Percentiles rank a stretch among this genome's conserved stretches.
These are phyloP conservation scores for Sergeia podlipaevii DNA, from an alignment of 208 protist genomes.

Conservation along the genomic window DNA sequence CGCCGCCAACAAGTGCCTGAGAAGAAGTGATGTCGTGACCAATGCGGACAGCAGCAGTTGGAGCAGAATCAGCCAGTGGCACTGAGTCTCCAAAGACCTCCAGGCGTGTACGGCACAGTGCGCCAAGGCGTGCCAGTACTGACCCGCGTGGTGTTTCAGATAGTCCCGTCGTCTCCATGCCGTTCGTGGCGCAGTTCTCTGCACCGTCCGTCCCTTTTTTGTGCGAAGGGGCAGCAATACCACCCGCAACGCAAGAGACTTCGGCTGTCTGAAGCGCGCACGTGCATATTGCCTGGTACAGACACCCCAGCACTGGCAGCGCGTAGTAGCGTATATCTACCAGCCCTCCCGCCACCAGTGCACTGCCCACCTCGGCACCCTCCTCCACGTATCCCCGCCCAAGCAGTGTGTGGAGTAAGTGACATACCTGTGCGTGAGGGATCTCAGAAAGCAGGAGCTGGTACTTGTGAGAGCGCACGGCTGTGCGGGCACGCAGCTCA, in stretches of 20 bases:
- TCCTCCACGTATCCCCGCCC: conserved; percentile 36
- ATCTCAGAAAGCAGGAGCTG: conserved; percentile 64
- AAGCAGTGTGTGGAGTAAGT: conserved; percentile 39
- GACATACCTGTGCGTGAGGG: conserved; percentile 43
- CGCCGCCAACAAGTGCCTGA: no score
- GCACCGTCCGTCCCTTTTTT: neutral
- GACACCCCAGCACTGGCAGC: conserved; percentile 46
- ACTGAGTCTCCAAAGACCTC: conserved; percentile 39
- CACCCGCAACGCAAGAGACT: neutral
- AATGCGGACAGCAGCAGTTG: neutral
- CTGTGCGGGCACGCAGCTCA: conserved; percentile 30
- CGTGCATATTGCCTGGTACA: conserved; percentile 47
- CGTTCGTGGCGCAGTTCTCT: neutral
- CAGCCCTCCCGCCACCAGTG: conserved; percentile 39
- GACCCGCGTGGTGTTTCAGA: neutral
- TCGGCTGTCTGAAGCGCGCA: neutral
- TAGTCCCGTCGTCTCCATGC: neutral
- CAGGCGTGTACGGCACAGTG: conserved; percentile 25
- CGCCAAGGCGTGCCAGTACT: conserved; percentile 9
- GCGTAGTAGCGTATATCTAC: conserved; percentile 69
- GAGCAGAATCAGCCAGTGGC: neutral
- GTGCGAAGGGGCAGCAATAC: conserved; percentile 15
- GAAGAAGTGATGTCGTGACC: neutral
- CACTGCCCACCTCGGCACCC: conserved; percentile 25
- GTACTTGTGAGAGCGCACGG: conserved; percentile 76